Percentiles rank a stretch among this genome's conserved stretches.
Conservation (phyloP, 805 yeast genomes). For the Saccharomycopsis fibuligera region DNA sequence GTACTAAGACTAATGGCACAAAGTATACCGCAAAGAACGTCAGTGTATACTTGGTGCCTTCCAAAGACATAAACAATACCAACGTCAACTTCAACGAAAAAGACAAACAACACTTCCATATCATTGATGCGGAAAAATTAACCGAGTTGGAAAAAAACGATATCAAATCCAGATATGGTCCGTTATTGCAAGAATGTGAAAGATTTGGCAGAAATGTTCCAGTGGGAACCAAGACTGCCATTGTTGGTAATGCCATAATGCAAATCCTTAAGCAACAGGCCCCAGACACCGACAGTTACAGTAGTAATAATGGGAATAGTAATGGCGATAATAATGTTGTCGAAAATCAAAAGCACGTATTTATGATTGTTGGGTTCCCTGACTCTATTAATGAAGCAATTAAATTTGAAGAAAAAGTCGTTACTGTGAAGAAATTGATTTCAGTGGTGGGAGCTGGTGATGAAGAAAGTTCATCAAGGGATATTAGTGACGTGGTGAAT, state of each 20-base stretch:
- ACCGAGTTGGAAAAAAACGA: conserved; percentile 5
- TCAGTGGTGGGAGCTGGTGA: background rate
- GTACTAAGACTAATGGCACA: too few species aligned
- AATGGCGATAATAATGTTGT: conserved; percentile 1
- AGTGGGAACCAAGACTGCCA: conserved; percentile 8
- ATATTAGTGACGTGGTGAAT: conserved; percentile 8
- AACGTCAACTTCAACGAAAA: background rate
- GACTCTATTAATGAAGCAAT: conserved; percentile 15
- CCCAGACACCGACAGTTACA: too few species aligned
- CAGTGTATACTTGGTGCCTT: too few species aligned
- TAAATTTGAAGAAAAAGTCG: conserved; percentile 20
- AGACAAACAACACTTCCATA: too few species aligned
- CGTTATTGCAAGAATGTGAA: conserved; percentile 14
- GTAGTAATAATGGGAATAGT: background rate
- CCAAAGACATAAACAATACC: background rate
- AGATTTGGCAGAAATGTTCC: conserved; percentile 4
- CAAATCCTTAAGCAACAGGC: background rate
- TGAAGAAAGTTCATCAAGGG: too few species aligned
- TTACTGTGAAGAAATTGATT: conserved; percentile 12
- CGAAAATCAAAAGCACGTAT: too few species aligned
- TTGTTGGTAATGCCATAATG: conserved; percentile 5
- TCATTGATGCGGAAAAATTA: too few species aligned
- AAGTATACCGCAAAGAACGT: too few species aligned
- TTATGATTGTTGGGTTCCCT: conserved; percentile 19
- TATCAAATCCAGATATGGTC: conserved; percentile 12